Evolutionary conservation across 75 land plant species (phyloP).

Genomic region (Cupressus sempervirens): DNA sequence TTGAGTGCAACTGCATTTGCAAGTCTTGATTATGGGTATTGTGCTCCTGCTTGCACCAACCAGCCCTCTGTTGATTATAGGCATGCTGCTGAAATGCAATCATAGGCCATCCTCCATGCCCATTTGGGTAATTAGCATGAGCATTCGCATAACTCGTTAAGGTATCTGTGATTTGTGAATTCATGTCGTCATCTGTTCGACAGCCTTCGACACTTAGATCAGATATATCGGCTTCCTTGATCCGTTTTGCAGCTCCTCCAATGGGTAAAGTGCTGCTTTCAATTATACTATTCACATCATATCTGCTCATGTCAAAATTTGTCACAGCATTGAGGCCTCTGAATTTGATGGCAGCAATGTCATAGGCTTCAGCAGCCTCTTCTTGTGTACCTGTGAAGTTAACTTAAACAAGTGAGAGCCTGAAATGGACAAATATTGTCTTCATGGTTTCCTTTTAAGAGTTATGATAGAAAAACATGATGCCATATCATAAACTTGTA

Average conservation of each 20-base stretch:
- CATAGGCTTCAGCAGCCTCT: conserved; percentile 61
- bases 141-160: background rate
- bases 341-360: conserved; percentile 54
- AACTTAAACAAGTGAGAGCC: background rate
- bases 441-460: background rate
- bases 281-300: conserved; percentile 36
- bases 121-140: background rate
- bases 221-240: background rate
- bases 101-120: conserved; percentile 10
- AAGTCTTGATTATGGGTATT: conserved; percentile 4
- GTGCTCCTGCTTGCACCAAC: conserved; percentile 4
- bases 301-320: conserved; percentile 46
- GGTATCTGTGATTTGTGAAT: conserved; percentile 7
- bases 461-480: background rate
- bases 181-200: conserved; percentile 8
- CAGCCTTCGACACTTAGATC: conserved; percentile 9
- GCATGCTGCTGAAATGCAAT: conserved; percentile 11
- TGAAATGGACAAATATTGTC: background rate
- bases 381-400: conserved; percentile 42
- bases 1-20: conserved; percentile 9
- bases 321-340: conserved; percentile 50
- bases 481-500: background rate
- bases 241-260: conserved; percentile 18
- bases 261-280: conserved; percentile 28
- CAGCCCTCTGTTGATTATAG: conserved; percentile 7